A percentile compares a stretch with the other conserved stretches of the same genome.
phyloP scores from a whole-genome alignment of 1,284 basidiomycete species.

The Neotropicomus parvogracilis region DNA sequence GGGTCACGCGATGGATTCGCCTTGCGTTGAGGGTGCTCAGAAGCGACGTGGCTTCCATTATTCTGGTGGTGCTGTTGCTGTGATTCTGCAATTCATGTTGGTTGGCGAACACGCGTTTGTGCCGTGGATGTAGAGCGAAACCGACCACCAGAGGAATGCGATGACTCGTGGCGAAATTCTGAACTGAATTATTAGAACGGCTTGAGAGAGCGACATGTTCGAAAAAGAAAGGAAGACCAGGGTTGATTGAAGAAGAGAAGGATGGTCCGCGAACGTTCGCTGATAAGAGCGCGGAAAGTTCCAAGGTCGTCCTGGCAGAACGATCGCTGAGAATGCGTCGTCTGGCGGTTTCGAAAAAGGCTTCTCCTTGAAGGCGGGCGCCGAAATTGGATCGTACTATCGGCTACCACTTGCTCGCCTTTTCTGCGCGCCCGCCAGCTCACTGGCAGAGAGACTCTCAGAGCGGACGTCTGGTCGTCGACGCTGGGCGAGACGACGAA shows the following conservation, averaged over 20 bases:
- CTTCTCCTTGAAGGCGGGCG: too few species aligned
- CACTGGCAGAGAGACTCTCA: too few species aligned
- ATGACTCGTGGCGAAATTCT: constrained; percentile 14
- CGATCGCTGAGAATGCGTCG: constrained; percentile 9
- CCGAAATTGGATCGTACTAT: too few species aligned
- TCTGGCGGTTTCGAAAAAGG: constrained; percentile 10
- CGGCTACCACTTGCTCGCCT: too few species aligned
- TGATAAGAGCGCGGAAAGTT: constrained; percentile 26
- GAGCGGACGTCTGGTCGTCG: too few species aligned
- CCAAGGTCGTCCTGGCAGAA: constrained; percentile 13
- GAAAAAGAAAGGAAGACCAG: constrained; percentile 8
- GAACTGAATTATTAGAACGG: constrained; percentile 11
- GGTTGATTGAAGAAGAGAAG: not conserved
- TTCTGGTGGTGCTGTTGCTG: constrained; percentile 15
- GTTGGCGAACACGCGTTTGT: constrained; percentile 27
- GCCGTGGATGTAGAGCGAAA: constrained; percentile 9
- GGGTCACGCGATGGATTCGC: constrained; percentile 24
- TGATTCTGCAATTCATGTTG: constrained; percentile 22
- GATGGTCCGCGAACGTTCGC: not conserved
- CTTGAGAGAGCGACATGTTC: not conserved
- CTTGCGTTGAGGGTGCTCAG: constrained; percentile 27
- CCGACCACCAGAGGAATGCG: not conserved
- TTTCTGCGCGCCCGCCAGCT: too few species aligned
- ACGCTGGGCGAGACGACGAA: not conserved
- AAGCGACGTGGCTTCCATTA: constrained; percentile 27